Evolutionary conservation across 208 protist species (phyloP).

Genomic region (Vickermania ingenoplastis): DNA sequence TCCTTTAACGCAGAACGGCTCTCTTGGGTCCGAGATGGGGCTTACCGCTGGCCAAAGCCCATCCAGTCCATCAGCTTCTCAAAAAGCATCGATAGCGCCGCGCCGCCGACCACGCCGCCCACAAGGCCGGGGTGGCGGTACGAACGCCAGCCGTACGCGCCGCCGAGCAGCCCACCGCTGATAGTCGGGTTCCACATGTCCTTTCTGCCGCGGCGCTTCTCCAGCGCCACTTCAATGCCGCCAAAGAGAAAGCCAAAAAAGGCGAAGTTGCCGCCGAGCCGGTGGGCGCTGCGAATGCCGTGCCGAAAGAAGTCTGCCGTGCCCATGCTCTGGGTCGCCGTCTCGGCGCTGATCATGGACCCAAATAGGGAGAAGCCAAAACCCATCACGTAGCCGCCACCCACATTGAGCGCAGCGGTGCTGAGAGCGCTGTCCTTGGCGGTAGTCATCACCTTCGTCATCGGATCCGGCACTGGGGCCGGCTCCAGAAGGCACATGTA

Average conservation of each 20-base stretch:
- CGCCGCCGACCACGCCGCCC: slow-evolving; percentile 46
- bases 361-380: slow-evolving; percentile 83
- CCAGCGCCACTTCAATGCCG: slow-evolving; percentile 79
- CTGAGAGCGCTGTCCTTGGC: slow-evolving; percentile 51
- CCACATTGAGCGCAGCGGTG: slow-evolving; percentile 46
- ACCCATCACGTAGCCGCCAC: slow-evolving; percentile 84
- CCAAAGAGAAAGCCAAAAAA: slow-evolving; percentile 87
- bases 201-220: slow-evolving; percentile 86
- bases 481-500: slow-evolving; percentile 5
- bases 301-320: slow-evolving; percentile 81
- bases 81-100: slow-evolving; percentile 62
- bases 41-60: slow-evolving; percentile 61
- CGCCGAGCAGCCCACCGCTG: slow-evolving; percentile 60
- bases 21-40: no score
- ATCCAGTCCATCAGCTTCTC: slow-evolving; percentile 72
- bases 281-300: slow-evolving; percentile 50
- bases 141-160: slow-evolving; percentile 70
- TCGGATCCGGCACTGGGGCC: slow-evolving; percentile 19
- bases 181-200: slow-evolving; percentile 79
- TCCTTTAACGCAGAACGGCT: no score
- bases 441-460: slow-evolving; percentile 55
- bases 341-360: slow-evolving; percentile 79
- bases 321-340: slow-evolving; percentile 79
- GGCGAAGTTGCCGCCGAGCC: slow-evolving; percentile 64
- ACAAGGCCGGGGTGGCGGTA: slow-evolving; percentile 76